Conservation (phyloP, 192 early-diverging fungal species). For the Backusella circina region DNA sequence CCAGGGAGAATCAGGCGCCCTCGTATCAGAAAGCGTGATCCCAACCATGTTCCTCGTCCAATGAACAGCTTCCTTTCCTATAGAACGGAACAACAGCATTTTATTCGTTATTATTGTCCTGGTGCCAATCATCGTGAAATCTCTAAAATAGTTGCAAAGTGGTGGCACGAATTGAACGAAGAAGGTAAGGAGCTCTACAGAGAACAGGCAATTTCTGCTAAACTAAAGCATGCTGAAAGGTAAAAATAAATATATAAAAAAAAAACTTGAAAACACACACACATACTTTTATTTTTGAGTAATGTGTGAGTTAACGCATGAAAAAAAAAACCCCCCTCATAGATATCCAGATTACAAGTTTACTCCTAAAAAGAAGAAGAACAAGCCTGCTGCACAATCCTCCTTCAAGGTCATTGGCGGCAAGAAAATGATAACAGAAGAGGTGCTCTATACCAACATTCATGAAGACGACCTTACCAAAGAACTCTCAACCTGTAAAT, state of each 20-base stretch:
- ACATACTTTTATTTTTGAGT: neutral
- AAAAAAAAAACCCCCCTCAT: too few species aligned
- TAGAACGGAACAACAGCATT: conserved; percentile 51
- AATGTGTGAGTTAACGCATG: neutral
- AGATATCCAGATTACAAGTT: conserved; percentile 28
- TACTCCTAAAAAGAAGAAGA: neutral
- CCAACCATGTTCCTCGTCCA: conserved; percentile 36
- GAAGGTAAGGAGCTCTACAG: conserved; percentile 51
- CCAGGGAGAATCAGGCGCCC: neutral
- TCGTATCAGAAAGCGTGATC: neutral
- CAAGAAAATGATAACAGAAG: neutral
- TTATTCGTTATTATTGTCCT: conserved; percentile 45
- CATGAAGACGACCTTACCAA: neutral
- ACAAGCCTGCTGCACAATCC: neutral
- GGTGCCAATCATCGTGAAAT: conserved; percentile 57
- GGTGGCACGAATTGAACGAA: conserved; percentile 50
- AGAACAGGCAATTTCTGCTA: conserved; percentile 39
- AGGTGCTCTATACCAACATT: neutral
- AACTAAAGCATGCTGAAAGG: conserved; percentile 42
- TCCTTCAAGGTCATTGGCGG: too few species aligned
- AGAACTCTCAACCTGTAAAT: neutral
- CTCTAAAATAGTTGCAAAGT: conserved; percentile 54
- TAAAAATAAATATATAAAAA: conserved; percentile 13
- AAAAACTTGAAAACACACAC: neutral
- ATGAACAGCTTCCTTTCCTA: conserved; percentile 67